Percentiles rank a stretch among this genome's conserved stretches.
phyloP scores from a whole-genome alignment of 1,284 basidiomycete species.

The Ustilago bromivora region DNA sequence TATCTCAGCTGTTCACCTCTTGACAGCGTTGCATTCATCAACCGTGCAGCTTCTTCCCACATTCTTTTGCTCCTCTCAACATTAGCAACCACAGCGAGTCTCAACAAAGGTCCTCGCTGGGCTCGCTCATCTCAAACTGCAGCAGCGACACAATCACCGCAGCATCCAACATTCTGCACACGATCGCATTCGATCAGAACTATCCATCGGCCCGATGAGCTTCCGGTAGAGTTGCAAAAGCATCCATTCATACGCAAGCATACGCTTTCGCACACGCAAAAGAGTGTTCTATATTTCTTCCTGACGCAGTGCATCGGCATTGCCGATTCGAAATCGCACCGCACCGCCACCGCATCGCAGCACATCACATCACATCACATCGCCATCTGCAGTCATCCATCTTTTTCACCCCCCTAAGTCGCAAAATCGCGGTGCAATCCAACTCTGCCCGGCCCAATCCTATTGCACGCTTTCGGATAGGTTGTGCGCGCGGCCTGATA shows the following conservation, averaged over 20 bases:
- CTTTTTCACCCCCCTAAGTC: not conserved
- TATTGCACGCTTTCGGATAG: slow-evolving; percentile 16
- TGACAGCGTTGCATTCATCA: not conserved
- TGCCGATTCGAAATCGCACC: slow-evolving; percentile 33
- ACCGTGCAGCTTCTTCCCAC: not conserved
- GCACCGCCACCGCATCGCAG: slow-evolving; percentile 20
- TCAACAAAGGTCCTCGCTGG: not conserved
- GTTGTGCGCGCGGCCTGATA: not conserved
- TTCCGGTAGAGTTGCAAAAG: not conserved
- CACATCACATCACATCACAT: slow-evolving; percentile 13
- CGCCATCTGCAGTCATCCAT: slow-evolving; percentile 15
- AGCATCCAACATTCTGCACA: not conserved
- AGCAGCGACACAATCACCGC: not conserved
- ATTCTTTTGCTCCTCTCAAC: slow-evolving; percentile 1
- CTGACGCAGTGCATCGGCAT: slow-evolving; percentile 26
- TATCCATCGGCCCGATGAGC: not conserved
- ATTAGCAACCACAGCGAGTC: not conserved
- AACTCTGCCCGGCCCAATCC: slow-evolving; percentile 15
- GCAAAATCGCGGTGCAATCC: not conserved
- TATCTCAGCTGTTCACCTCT: not conserved
- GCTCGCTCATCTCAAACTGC: not conserved
- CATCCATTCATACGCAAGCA: slow-evolving; percentile 3
- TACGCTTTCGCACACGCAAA: not conserved
- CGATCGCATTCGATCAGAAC: not conserved
- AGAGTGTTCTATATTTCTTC: slow-evolving; percentile 3